Evolutionary conservation across 2,329 filamentous ascomycete species (phyloP), one percentile per base, ranked within the genome.

Genomic region (Trichophyton schoenleinii): DNA sequence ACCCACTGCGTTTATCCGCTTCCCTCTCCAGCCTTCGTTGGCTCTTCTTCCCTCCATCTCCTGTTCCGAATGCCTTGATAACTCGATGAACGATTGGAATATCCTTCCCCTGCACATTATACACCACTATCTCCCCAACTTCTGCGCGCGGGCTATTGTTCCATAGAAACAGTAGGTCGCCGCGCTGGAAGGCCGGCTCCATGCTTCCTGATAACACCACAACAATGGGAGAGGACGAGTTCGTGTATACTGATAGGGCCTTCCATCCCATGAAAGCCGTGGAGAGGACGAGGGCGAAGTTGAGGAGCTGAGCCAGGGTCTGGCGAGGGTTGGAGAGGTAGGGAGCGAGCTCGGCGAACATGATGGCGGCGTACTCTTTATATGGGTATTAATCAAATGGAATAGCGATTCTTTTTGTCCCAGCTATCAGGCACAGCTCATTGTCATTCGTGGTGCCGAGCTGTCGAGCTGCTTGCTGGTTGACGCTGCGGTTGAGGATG

Each of bases 191-290:
- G 0, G 83, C 84, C 0, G 84, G 84, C 68, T 87, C 84, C 84
- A 86, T 87, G 60, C 79, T 82, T n/a, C 83, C 84, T 15, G 83
- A 86, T 3, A 86, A 75, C 4, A 86, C 83, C 15, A 86, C 84
- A 31, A 86, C 83, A 65, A 86, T 86, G 1, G 84, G 84, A 8
- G 84, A 87, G 11, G 86, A 83, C 4, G 86, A 88, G 70, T 94
- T 86, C 62, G 87, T 84, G 65, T 84, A 77, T 34, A 96, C 83
- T 7, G 87, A 91, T 63, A 96, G 84, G 8, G 88, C 89, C 75
- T 96, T 96, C 91, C 87, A 90, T 78, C 95, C 85, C 91, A 96
- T 96, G 72, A 96, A 96, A 0, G 91, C 91, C 1, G 89, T 94
- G 8, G 87, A 91, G 58, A 96, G 83, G 64, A 96, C 89, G 65